These are phyloP conservation scores for Metschnikowia borealis DNA, from an alignment of 805 yeast species.

Conservation along the genomic window DNA sequence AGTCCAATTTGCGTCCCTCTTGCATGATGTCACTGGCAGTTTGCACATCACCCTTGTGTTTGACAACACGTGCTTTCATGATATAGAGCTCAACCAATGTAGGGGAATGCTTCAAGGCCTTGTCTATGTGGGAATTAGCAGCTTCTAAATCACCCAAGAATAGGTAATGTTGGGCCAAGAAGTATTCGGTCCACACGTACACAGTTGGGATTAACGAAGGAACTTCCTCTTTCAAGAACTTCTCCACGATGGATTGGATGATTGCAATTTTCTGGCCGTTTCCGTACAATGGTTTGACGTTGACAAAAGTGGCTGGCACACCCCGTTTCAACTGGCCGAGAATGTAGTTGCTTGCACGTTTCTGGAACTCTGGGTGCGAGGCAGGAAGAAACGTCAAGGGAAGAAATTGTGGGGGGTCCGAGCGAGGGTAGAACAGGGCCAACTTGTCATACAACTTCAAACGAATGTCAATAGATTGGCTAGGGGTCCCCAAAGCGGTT, in stretches of 20 bases:
- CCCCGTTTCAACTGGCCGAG: constrained; percentile 64
- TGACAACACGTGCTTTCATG: constrained; percentile 73
- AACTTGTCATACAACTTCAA: constrained; percentile 62
- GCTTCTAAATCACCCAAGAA: constrained; percentile 46
- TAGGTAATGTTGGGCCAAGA: constrained; percentile 73
- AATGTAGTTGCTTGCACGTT: constrained; percentile 52
- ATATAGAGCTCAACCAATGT: constrained; percentile 80
- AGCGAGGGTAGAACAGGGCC: constrained; percentile 68
- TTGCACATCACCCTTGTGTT: constrained; percentile 58
- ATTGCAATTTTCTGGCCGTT: constrained; percentile 35
- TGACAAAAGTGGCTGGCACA: constrained; percentile 86
- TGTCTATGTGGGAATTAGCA: constrained; percentile 57
- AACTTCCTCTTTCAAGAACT: constrained; percentile 37
- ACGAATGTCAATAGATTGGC: constrained; percentile 46
- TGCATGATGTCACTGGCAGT: constrained; percentile 67
- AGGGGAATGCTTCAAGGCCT: constrained; percentile 71
- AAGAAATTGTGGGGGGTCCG: constrained; percentile 74
- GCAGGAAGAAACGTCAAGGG: constrained; percentile 73
- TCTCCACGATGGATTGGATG: constrained; percentile 52
- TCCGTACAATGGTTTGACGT: constrained; percentile 75
- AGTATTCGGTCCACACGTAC: constrained; percentile 68
- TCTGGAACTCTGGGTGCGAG: constrained; percentile 43
- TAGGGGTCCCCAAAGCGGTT: constrained; percentile 50
- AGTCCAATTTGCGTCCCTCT: constrained; percentile 69
- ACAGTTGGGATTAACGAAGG: constrained; percentile 39